phyloP scores from a whole-genome alignment of 2,329 filamentous ascomycete genomes.

The Clarireedia hainanense region DNA sequence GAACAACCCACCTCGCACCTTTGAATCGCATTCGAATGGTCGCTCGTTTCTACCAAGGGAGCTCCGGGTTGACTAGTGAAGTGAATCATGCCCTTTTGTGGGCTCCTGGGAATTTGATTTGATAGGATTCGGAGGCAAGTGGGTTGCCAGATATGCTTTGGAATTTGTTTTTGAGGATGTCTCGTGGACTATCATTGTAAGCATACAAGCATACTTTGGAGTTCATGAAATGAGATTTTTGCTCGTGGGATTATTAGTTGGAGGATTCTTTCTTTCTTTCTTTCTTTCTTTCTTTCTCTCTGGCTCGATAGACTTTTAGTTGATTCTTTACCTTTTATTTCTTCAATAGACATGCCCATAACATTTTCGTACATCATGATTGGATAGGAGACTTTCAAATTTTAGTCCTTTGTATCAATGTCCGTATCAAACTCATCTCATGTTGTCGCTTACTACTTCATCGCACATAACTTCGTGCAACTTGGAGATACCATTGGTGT shows the following conservation, averaged over 20 bases:
- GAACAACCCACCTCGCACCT: neutral
- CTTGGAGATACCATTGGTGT: too few species aligned
- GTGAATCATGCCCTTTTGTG: constrained; percentile 3
- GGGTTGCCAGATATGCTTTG: neutral
- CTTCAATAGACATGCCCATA: neutral
- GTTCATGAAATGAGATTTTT: constrained; percentile 5
- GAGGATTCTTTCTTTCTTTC: constrained; percentile 6
- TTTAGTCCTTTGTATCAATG: too few species aligned
- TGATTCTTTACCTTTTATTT: constrained; percentile 1
- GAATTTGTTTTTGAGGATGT: neutral
- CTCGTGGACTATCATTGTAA: constrained; percentile 6
- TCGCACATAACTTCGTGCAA: too few species aligned
- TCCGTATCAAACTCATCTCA: neutral
- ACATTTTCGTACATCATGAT: neutral
- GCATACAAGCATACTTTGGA: constrained; percentile 11
- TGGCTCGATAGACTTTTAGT: constrained; percentile 9
- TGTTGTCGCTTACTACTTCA: neutral
- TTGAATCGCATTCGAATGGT: neutral
- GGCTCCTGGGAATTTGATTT: neutral
- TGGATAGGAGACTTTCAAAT: neutral
- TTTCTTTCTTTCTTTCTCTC: constrained; percentile 10
- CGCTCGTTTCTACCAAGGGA: neutral
- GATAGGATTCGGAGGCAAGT: neutral
- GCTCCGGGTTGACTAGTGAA: constrained; percentile 1
- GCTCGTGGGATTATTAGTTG: constrained; percentile 4